Evolutionary conservation across 768 basidiomycete genomes (phyloP).

Genomic region (Termitomyces heimii): DNA sequence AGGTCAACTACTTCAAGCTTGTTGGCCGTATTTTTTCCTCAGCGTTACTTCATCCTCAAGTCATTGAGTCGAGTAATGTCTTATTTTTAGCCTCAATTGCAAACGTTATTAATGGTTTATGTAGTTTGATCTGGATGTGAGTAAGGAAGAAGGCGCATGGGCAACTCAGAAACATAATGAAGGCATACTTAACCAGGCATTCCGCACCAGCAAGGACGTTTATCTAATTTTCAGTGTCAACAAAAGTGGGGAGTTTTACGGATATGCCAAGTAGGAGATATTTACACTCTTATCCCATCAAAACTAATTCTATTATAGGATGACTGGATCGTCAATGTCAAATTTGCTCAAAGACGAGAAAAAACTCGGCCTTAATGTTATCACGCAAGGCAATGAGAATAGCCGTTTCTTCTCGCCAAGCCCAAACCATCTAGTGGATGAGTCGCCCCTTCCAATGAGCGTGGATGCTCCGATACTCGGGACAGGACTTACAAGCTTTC

Average conservation of each 20-base stretch:
- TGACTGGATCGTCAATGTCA: slow-evolving; percentile 48
- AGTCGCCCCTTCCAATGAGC: slow-evolving; percentile 33
- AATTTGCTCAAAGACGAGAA: slow-evolving; percentile 10
- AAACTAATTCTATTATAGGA: slow-evolving; percentile 34
- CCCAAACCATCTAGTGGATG: slow-evolving; percentile 31
- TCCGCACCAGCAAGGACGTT: slow-evolving; percentile 84
- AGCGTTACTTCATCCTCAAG: slow-evolving; percentile 91
- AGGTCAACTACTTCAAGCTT: slow-evolving; percentile 84
- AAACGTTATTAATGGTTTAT: background rate
- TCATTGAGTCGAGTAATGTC: slow-evolving; percentile 64
- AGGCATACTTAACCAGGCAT: slow-evolving; percentile 86
- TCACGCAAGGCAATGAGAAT: background rate
- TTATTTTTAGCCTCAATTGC: slow-evolving; percentile 11
- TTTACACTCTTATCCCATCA: background rate
- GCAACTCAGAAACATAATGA: slow-evolving; percentile 94
- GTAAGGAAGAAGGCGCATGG: slow-evolving; percentile 78
- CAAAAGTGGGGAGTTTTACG: slow-evolving; percentile 91
- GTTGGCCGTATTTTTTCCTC: slow-evolving; percentile 69
- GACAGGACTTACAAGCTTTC: background rate
- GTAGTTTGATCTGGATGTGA: slow-evolving; percentile 74
- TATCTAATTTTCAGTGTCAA: slow-evolving; percentile 91
- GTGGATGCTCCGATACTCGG: background rate
- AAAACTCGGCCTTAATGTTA: slow-evolving; percentile 1
- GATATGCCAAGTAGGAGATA: slow-evolving; percentile 69
- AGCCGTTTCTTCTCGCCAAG: slow-evolving; percentile 28